Base-by-base conservation (phyloP, 129 eudicot species). In the Lactuca sativa region DNA sequence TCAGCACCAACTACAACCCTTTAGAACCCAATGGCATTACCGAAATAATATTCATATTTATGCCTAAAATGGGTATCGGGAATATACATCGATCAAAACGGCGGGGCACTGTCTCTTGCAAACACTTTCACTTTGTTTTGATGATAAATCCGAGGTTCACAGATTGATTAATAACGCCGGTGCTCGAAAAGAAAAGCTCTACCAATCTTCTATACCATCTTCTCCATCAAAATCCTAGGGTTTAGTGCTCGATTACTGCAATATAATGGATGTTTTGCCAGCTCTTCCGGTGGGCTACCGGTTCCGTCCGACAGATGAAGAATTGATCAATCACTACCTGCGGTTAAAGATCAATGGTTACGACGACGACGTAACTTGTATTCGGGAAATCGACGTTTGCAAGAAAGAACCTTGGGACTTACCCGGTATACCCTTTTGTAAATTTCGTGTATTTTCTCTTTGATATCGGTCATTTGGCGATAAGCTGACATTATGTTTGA, bases 331-430 rank as follows among this genome's bases (percentile, higher is more conserved):
- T 76, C 97, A 91, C 77, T 91, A 85, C 75, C 62, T 91, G 9
- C 76, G 85, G 64, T 74, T 82, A 21, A 91, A 91, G 77, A 91
- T 88, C 75, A 87, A 87, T 36, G 85, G 91, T 0, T 66, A 61
- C 34, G 59, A 77, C 6, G 69, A 77, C 9, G 80, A 85, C 40
- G 97, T 90, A 60, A 52, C 71, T 10, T 74, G 78, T 16, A 91
- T 91, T 30, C 88, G 86, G 0, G 97, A 91, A 64, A 81, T 91
- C 62, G 96, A 91, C 77, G 77, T 88, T 18, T 91, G 97, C 61
- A 91, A 86, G 76, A 78, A 71, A 58, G 97, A 91, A 69, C 97
- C 97, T 40, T 88, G 92, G 92, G 97, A 91, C 69, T 71, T 91
- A 59, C 97, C 97, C 34, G 86, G 97, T 88, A 74, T 4, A 17